phyloP scores from a whole-genome alignment of 768 basidiomycete species.

The Aureoboletus auriporus region DNA sequence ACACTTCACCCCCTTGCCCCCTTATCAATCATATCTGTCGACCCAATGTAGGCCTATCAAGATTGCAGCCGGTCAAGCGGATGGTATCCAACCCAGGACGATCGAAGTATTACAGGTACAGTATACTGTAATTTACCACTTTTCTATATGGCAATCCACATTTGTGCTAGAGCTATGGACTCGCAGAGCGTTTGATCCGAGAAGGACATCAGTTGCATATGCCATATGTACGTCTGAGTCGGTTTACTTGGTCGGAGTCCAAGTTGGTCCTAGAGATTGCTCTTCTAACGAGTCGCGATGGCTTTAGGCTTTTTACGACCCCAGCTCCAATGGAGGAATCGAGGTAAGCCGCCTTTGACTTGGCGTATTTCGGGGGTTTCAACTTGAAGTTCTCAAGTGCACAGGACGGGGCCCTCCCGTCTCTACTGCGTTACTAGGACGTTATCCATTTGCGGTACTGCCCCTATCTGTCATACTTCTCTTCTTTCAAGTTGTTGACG shows the following conservation, averaged over 20 bases:
- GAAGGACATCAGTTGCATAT: constrained; percentile 62
- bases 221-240: too few species aligned
- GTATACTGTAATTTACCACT: background rate
- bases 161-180: constrained; percentile 61
- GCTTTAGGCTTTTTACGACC: constrained; percentile 70
- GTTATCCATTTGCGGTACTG: constrained; percentile 67
- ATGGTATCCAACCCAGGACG: constrained; percentile 25
- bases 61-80: constrained; percentile 27
- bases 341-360: constrained; percentile 35
- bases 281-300: too few species aligned
- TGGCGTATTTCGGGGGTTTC: too few species aligned
- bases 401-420: constrained; percentile 49
- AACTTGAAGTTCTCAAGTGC: constrained; percentile 37
- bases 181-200: constrained; percentile 55
- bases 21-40: background rate
- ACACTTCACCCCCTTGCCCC: background rate
- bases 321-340: constrained; percentile 55
- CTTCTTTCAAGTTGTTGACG: background rate
- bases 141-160: background rate
- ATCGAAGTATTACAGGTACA: constrained; percentile 43
- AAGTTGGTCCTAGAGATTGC: too few species aligned
- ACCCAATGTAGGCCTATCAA: constrained; percentile 6
- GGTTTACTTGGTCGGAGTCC: too few species aligned
- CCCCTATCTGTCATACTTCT: background rate
- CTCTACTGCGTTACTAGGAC: constrained; percentile 52